phyloP scores from a whole-genome alignment of 202 grass and related monocot genomes.

The Panicum virgatum region DNA sequence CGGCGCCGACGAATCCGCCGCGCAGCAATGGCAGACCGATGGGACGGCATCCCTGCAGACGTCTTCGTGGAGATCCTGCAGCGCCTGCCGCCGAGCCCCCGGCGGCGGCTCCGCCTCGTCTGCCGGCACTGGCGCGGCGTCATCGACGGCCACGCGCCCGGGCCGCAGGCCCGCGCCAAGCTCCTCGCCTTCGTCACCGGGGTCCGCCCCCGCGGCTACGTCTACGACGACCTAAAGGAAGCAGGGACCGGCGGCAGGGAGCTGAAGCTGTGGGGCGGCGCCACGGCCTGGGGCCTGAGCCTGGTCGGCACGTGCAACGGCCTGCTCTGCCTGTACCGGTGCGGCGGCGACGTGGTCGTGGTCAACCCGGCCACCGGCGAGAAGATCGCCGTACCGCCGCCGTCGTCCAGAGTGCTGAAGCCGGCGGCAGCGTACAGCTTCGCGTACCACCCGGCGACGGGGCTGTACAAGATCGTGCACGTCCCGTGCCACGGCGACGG shows the following conservation, averaged over 20 bases:
- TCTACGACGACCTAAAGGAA: background rate
- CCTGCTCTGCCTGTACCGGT: slow-evolving; percentile 16
- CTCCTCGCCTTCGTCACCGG: background rate
- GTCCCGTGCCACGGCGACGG: too few species aligned
- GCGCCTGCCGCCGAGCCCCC: background rate
- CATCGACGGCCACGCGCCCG: slow-evolving; percentile 4
- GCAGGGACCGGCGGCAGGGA: background rate
- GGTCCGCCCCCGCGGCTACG: background rate
- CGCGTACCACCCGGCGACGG: slow-evolving; percentile 1
- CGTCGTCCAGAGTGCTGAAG: accelerated
- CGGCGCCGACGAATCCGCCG: background rate
- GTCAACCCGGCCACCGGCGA: slow-evolving; percentile 22
- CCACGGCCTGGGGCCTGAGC: background rate
- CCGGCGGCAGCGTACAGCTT: background rate
- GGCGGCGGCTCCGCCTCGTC: background rate
- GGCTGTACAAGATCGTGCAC: slow-evolving; percentile 25
- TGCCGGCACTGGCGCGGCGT: background rate
- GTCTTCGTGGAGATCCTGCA: background rate
- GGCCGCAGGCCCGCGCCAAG: background rate
- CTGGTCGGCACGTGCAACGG: slow-evolving; percentile 32
- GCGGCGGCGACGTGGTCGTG: background rate
- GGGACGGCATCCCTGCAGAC: background rate
- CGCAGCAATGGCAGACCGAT: background rate
- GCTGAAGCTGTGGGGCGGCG: background rate
- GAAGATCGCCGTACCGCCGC: background rate